A percentile compares a stretch with the other conserved stretches of the same genome.
Evolutionary conservation across 768 basidiomycete species (phyloP).

Genomic region (Xerocomellus intermedius): DNA sequence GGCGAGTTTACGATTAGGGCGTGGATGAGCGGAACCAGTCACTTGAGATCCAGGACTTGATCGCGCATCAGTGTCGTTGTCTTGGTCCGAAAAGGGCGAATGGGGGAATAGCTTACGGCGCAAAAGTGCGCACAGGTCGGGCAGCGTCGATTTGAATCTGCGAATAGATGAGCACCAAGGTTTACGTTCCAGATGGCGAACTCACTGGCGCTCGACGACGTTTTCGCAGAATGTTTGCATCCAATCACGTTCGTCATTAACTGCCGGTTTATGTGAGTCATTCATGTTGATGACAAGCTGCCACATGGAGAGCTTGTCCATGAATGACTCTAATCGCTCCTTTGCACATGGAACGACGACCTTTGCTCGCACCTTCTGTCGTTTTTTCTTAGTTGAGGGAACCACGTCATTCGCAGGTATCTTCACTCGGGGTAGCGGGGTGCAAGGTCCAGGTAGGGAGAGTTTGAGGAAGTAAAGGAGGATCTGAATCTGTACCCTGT

Average conservation of each 20-base stretch:
- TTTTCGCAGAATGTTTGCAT: slow-evolving; percentile 70
- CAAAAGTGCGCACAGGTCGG: slow-evolving; percentile 55
- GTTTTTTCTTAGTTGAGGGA: slow-evolving; percentile 33
- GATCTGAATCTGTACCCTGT: slow-evolving; percentile 73
- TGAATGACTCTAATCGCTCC: slow-evolving; percentile 65
- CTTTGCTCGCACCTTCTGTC: slow-evolving; percentile 21
- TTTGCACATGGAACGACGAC: slow-evolving; percentile 32
- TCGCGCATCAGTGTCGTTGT: slow-evolving; percentile 11
- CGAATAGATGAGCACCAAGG: background rate
- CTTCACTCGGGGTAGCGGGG: slow-evolving; percentile 31
- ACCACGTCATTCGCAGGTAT: slow-evolving; percentile 25
- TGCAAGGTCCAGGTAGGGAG: slow-evolving; percentile 50
- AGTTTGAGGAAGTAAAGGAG: slow-evolving; percentile 66
- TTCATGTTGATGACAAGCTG: slow-evolving; percentile 52
- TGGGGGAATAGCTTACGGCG: slow-evolving; percentile 65
- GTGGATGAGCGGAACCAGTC: background rate
- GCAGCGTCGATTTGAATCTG: slow-evolving; percentile 57
- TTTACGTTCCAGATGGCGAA: background rate
- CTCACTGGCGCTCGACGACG: slow-evolving; percentile 63
- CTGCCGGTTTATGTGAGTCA: slow-evolving; percentile 24
- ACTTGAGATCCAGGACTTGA: slow-evolving; percentile 12
- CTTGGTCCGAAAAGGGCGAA: slow-evolving; percentile 57
- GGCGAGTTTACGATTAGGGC: slow-evolving; percentile 10
- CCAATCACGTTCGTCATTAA: slow-evolving; percentile 57
- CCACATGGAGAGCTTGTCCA: slow-evolving; percentile 81